Conservation (phyloP, 495 filamentous ascomycete species). For the Sordaria brevicollis region DNA sequence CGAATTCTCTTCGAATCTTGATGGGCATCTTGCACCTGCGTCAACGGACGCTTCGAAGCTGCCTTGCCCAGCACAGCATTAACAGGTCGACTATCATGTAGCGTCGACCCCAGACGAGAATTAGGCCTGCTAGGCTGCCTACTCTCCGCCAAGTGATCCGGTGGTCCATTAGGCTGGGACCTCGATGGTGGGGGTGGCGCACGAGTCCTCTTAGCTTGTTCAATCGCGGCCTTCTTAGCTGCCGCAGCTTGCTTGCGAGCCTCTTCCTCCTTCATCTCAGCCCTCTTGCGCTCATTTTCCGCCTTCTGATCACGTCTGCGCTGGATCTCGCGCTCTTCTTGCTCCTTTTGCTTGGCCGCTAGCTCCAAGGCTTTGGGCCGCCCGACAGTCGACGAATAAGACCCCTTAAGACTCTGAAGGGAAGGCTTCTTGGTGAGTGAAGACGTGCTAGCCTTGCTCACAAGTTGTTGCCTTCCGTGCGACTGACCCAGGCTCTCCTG, state of each 20-base stretch:
- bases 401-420: constrained; percentile 56
- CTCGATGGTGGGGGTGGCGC: constrained; percentile 43
- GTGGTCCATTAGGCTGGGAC: constrained; percentile 37
- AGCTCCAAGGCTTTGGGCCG: constrained; percentile 52
- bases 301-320: constrained; percentile 70
- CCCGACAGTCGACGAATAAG: constrained; percentile 44
- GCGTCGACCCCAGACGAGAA: constrained; percentile 32
- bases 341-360: constrained; percentile 65
- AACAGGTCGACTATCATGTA: constrained; percentile 34
- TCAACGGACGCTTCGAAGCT: constrained; percentile 37
- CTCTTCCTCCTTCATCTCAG: constrained; percentile 38
- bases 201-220: constrained; percentile 47
- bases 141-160: constrained; percentile 27
- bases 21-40: constrained; percentile 36
- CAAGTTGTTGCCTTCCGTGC: constrained; percentile 26
- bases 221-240: constrained; percentile 63
- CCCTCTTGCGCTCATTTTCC: constrained; percentile 66
- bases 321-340: constrained; percentile 66
- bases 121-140: constrained; percentile 25
- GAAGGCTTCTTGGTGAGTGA: constrained; percentile 58
- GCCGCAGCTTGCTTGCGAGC: constrained; percentile 28
- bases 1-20: constrained; percentile 48
- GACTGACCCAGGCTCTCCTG: constrained; percentile 46
- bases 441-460: constrained; percentile 56
- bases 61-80: constrained; percentile 34